A percentile compares a stretch with the other conserved stretches of the same genome.
Evolutionary conservation across 129 eudicot species (phyloP).

Genomic region (Lactuca saligna): DNA sequence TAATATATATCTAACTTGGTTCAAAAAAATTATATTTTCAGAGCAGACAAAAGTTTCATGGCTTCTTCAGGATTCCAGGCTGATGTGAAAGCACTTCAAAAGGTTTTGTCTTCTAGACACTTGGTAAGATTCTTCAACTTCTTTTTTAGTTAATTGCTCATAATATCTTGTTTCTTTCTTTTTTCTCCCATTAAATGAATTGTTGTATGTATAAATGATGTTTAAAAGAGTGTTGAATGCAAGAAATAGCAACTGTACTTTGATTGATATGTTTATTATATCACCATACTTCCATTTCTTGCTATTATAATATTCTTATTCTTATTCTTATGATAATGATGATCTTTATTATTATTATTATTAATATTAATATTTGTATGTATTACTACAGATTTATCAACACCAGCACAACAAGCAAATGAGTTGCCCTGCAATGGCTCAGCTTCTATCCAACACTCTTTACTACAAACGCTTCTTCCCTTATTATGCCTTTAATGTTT

Average conservation of each 20-base stretch:
- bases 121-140: conserved; percentile 49
- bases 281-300: too few relatives aligned
- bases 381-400: conserved; percentile 60
- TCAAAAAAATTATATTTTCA: conserved; percentile 29
- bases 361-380: background rate
- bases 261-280: too few relatives aligned
- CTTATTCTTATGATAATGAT: too few relatives aligned
- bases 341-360: too few relatives aligned
- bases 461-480: conserved; percentile 99
- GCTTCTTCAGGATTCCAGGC: conserved; percentile 99
- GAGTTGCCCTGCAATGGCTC: conserved; percentile 99
- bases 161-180: background rate
- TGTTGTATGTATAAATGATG: too few relatives aligned
- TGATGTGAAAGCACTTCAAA: conserved; percentile 93
- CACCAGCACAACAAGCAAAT: conserved; percentile 99
- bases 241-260: too few relatives aligned
- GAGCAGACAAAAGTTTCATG: conserved; percentile 90
- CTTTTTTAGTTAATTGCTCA: background rate
- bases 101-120: conserved; percentile 89
- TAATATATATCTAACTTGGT: background rate
- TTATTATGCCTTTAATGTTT: conserved; percentile 89
- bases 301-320: too few relatives aligned
- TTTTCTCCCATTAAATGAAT: background rate
- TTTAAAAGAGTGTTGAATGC: too few relatives aligned
- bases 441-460: conserved; percentile 92